Conservation (phyloP, 495 filamentous ascomycete species). For the Letharia lupina region DNA sequence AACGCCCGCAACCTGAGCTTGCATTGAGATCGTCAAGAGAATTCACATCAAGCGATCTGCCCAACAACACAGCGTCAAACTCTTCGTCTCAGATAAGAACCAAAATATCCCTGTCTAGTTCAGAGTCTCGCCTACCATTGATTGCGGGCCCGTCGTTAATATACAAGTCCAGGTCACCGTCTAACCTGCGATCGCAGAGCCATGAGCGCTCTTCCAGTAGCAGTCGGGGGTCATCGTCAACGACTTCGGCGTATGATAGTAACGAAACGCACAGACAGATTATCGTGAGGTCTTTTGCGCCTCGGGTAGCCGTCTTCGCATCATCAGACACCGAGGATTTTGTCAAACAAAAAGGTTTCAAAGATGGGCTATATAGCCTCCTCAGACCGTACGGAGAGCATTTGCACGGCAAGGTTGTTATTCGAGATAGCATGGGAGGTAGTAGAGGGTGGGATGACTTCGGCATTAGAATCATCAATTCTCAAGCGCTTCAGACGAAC, state of each 20-base stretch:
- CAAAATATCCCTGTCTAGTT: background rate
- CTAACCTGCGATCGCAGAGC: background rate
- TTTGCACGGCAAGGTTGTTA: slow-evolving; percentile 76
- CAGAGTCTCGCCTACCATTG: slow-evolving; percentile 11
- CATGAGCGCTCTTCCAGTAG: slow-evolving; percentile 39
- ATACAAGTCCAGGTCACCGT: slow-evolving; percentile 12
- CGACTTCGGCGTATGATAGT: slow-evolving; percentile 42
- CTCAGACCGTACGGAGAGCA: slow-evolving; percentile 87
- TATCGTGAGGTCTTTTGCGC: slow-evolving; percentile 76
- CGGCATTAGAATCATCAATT: slow-evolving; percentile 70
- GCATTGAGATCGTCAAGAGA: slow-evolving; percentile 15
- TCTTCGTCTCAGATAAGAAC: background rate
- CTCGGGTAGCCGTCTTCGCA: slow-evolving; percentile 74
- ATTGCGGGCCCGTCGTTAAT: background rate
- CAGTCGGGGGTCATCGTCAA: slow-evolving; percentile 45
- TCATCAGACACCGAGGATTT: slow-evolving; percentile 77
- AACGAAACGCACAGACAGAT: slow-evolving; percentile 61
- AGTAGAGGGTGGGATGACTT: slow-evolving; percentile 84
- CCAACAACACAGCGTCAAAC: background rate
- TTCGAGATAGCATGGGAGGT: slow-evolving; percentile 79
- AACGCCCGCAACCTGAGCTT: slow-evolving; percentile 8
- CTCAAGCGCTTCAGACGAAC: slow-evolving; percentile 29
- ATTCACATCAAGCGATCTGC: slow-evolving; percentile 5
- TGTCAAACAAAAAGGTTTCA: slow-evolving; percentile 75
- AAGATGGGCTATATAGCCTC: slow-evolving; percentile 70